Conservation (phyloP, 345 rosid genomes). For the Arabis alpina region DNA sequence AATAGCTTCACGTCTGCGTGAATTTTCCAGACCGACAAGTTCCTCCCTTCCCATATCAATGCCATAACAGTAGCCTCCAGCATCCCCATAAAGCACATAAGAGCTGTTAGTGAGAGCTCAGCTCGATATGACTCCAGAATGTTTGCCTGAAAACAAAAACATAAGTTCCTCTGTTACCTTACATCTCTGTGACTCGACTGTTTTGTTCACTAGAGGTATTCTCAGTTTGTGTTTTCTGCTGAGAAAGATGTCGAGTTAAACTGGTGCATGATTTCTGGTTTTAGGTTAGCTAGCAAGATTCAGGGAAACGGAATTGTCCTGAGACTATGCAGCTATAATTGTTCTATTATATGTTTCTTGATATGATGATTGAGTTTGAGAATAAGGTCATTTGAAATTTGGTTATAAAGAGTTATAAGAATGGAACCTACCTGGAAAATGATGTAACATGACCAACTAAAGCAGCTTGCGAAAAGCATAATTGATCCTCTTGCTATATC, state of each 20-base stretch:
- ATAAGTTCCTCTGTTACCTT: slow-evolving; percentile 10
- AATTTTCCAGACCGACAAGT: slow-evolving; percentile 58
- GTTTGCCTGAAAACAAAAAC: slow-evolving; percentile 51
- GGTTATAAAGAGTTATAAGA: background rate
- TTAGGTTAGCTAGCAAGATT: background rate
- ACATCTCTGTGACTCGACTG: background rate
- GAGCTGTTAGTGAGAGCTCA: slow-evolving; percentile 65
- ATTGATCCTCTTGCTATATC: slow-evolving; percentile 56
- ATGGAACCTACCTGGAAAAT: slow-evolving; percentile 57
- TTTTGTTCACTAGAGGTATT: background rate
- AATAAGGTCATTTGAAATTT: background rate
- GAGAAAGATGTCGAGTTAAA: background rate
- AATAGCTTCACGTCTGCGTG: slow-evolving; percentile 49
- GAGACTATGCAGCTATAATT: background rate
- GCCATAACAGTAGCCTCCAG: slow-evolving; percentile 58
- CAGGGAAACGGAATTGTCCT: background rate
- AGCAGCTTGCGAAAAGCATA: slow-evolving; percentile 61
- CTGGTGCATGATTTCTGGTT: slow-evolving; percentile 1
- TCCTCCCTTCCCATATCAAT: slow-evolving; percentile 52
- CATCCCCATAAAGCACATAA: slow-evolving; percentile 64
- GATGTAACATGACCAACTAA: slow-evolving; percentile 73
- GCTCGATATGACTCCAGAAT: slow-evolving; percentile 63
- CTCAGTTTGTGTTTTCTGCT: background rate
- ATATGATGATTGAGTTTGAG: background rate
- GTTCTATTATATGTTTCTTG: background rate